Evolutionary conservation across 768 basidiomycete species (phyloP), one percentile per base, ranked within the genome.

Genomic region (Sarcomyxa edulis): DNA sequence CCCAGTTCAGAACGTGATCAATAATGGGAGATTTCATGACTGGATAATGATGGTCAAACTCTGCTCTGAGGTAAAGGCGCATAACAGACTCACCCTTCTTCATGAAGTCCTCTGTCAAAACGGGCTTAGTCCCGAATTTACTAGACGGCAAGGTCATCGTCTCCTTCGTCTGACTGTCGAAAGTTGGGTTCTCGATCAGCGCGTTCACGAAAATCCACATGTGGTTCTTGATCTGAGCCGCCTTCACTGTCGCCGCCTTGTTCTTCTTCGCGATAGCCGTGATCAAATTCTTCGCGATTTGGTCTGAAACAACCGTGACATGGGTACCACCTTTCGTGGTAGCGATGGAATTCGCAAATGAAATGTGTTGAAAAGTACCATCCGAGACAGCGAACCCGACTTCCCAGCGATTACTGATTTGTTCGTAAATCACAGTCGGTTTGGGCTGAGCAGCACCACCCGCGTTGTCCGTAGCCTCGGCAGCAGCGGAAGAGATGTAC

Each of bases 91-190:
- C 44, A 93, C 94, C 83, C 68, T 93, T 97, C 70, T 97, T 98
- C 70, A 95, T 74, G 56, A 97, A 98, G 0, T 96, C 93, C 37
- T 98, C 95, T 2, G 85, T 78, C 9, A 97, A 53, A 2, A 60
- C 62, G 2, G 92, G 89, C 59, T 84, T 95, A 30, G 84, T 84
- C 7, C 93, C 90, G 54, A 98, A 99, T 60, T 95, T 95, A 21
- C 79, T 81, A 14, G 84, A 66, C 3, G 83, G 81, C 31, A 97
- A 64, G 1, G 94, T 98, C 48, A 99, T 65, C 4, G 82, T 86
- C 59, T 99, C 96, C 67, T 99, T 99, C 25, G 96, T 97, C 61
- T 99, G 96, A 72, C 90, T 93, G 72, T 99, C 95, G 62, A 99
- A 99, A 1, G 92, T 90, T 7, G 96, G 95, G 54, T 99, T 99